phyloP scores from a whole-genome alignment of 352 stramenopile species.

The Phytophthora kernoviae region DNA sequence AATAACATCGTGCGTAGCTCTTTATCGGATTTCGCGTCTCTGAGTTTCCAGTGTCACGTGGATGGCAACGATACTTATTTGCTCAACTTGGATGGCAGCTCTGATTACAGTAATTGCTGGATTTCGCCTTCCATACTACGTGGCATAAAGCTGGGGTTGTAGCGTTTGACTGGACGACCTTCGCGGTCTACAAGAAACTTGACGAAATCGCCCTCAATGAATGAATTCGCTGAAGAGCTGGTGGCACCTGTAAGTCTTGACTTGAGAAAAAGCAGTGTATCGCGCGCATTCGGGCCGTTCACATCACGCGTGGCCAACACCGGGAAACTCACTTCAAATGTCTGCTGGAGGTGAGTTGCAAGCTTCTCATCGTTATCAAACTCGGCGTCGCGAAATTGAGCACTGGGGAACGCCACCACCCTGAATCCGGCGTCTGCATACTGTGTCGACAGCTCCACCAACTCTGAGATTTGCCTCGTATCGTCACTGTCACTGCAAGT shows the following conservation, averaged over 20 bases:
- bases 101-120: constrained; percentile 29
- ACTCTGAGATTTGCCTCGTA: constrained; percentile 78
- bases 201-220: constrained; percentile 91
- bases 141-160: constrained; percentile 17
- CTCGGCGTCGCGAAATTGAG: constrained; percentile 87
- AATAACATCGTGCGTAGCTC: constrained; percentile 40
- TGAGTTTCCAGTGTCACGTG: too few species aligned
- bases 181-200: constrained; percentile 90
- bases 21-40: constrained; percentile 1
- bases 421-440: constrained; percentile 61
- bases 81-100: not conserved
- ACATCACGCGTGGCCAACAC: constrained; percentile 83
- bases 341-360: constrained; percentile 16
- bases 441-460: constrained; percentile 62
- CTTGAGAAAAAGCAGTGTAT: constrained; percentile 87
- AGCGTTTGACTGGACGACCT: constrained; percentile 78
- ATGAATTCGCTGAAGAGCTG: constrained; percentile 37
- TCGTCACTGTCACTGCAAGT: constrained; percentile 14
- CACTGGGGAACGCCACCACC: constrained; percentile 84
- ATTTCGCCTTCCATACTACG: constrained; percentile 40
- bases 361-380: constrained; percentile 43
- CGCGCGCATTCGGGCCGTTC: constrained; percentile 81
- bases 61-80: not conserved
- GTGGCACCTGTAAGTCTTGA: constrained; percentile 51
- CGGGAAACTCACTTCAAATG: constrained; percentile 41